Evolutionary conservation across 2,329 filamentous ascomycete species (phyloP).

Genomic region (Monilinia fructicola): DNA sequence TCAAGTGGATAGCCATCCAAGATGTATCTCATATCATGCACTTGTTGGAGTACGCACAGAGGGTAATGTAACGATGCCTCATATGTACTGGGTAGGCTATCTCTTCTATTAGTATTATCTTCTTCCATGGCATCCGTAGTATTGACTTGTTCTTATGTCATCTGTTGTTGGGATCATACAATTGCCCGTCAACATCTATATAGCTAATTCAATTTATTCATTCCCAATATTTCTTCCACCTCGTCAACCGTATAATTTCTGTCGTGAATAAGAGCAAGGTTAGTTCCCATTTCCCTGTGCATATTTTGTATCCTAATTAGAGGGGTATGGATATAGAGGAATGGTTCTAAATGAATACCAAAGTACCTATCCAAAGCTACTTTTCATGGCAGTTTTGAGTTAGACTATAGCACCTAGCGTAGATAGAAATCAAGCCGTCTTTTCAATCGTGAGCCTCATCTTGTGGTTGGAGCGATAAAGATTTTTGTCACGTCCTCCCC

Average conservation of each 20-base stretch:
- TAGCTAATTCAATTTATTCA: conserved; percentile 4
- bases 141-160: background rate
- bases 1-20: background rate
- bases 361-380: background rate
- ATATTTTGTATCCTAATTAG: conserved; percentile 2
- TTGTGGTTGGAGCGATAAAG: background rate
- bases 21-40: background rate
- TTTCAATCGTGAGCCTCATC: background rate
- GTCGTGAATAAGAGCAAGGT: background rate
- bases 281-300: background rate
- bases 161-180: background rate
- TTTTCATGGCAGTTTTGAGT: background rate
- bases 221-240: background rate
- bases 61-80: background rate
- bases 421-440: conserved; percentile 1
- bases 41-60: background rate
- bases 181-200: conserved; percentile 5
- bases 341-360: background rate
- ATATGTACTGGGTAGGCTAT: background rate
- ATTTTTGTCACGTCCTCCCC: background rate
- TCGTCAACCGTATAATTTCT: background rate
- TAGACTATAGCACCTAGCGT: background rate
- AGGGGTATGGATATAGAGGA: background rate
- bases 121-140: background rate
- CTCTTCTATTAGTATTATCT: background rate